phyloP scores from a whole-genome alignment of 345 rosid species.

The Eucalyptus erythrocorys region DNA sequence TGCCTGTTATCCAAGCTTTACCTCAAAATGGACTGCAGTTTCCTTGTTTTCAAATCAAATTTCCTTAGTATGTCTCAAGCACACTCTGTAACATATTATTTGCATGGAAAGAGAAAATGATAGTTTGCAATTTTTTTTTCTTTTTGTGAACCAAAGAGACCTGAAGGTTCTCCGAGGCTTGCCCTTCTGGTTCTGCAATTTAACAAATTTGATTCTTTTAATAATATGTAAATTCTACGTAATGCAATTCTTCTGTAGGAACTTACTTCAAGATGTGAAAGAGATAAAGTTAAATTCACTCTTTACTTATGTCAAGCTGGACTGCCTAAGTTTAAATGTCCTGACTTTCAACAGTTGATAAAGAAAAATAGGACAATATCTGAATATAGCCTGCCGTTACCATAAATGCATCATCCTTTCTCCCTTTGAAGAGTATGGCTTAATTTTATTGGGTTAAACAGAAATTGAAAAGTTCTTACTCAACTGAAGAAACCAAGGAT shows the following conservation, averaged over 20 bases:
- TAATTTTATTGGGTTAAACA: slow-evolving; percentile 8
- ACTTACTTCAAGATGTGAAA: too few relatives aligned
- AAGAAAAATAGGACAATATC: too few relatives aligned
- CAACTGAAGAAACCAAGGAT: slow-evolving; percentile 15
- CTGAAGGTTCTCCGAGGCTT: too few relatives aligned
- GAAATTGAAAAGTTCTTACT: slow-evolving; percentile 20
- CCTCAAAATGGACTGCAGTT: background rate
- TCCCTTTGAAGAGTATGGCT: background rate
- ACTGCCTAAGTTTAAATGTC: too few relatives aligned
- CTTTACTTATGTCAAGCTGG: background rate
- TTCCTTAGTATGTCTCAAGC: background rate
- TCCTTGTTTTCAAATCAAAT: background rate
- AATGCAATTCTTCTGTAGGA: too few relatives aligned
- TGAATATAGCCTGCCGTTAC: too few relatives aligned
- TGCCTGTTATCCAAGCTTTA: background rate
- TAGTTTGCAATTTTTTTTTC: background rate
- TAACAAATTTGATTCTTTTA: too few relatives aligned
- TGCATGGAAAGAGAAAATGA: background rate
- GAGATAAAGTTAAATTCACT: background rate
- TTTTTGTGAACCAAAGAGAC: too few relatives aligned
- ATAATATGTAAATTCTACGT: too few relatives aligned
- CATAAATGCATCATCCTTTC: background rate
- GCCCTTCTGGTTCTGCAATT: too few relatives aligned
- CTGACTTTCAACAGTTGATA: too few relatives aligned
- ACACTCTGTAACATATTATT: background rate